These are phyloP conservation scores for Botrytis porri DNA, from an alignment of 2,329 filamentous ascomycete species.

Conservation along the genomic window DNA sequence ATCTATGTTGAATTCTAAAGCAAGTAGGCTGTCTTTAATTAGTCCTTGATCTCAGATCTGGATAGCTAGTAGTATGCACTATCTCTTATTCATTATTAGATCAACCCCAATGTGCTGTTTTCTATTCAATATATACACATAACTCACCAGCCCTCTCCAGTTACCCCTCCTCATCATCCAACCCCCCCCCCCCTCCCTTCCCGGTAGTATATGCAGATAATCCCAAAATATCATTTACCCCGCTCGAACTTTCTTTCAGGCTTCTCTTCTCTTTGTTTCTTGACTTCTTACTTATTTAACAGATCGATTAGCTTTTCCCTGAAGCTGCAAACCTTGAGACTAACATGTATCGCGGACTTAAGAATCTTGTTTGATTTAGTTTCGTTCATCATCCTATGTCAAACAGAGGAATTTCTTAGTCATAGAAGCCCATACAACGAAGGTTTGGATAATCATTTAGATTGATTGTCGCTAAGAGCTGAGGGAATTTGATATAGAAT, in stretches of 20 bases:
- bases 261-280: background rate
- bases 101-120: background rate
- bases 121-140: background rate
- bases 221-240: background rate
- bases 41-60: background rate
- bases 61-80: background rate
- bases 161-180: background rate
- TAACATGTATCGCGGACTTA: too few relatives aligned
- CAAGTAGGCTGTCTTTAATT: background rate
- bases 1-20: background rate
- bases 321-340: background rate
- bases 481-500: fast-evolving
- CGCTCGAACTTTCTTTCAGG: background rate
- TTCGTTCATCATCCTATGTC: background rate
- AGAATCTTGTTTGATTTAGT: background rate
- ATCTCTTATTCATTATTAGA: background rate
- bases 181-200: fast-evolving
- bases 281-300: background rate
- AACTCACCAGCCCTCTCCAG: fast-evolving
- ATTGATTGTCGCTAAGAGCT: too few relatives aligned
- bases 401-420: background rate
- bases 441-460: too few relatives aligned
- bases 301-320: background rate
- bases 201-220: background rate
- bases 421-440: background rate